Conservation (phyloP, 345 rosid genomes). For the Moricandia moricandioides region DNA sequence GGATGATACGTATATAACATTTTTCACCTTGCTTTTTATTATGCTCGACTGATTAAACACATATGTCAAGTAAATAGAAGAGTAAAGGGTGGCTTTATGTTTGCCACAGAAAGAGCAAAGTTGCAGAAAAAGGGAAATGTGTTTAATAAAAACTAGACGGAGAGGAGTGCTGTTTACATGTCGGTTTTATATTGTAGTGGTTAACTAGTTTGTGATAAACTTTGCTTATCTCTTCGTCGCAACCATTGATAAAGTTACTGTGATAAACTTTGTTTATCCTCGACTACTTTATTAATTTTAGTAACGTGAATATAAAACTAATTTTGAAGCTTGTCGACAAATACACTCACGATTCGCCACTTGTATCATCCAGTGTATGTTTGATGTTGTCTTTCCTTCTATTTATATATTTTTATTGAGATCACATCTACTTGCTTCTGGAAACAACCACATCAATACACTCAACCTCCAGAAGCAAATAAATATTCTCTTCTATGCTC, state of each 20-base stretch:
- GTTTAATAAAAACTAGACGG: neutral
- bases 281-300: neutral
- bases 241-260: neutral
- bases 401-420: no score
- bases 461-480: no score
- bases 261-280: neutral
- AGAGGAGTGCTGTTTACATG: neutral
- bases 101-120: neutral
- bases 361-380: no score
- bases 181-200: neutral
- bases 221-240: neutral
- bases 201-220: neutral
- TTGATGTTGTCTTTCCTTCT: no score
- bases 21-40: neutral
- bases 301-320: neutral
- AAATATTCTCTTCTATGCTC: no score
- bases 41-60: neutral
- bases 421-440: no score
- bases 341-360: neutral
- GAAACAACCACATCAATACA: no score
- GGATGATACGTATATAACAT: neutral
- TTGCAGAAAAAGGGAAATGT: neutral
- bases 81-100: conserved; percentile 3
- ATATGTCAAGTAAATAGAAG: neutral
- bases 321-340: neutral